A percentile compares a stretch with the other conserved stretches of the same genome.
These are phyloP conservation scores for Cordyceps pruinosa DNA, from an alignment of 2,329 filamentous ascomycete genomes.

Conservation along the genomic window DNA sequence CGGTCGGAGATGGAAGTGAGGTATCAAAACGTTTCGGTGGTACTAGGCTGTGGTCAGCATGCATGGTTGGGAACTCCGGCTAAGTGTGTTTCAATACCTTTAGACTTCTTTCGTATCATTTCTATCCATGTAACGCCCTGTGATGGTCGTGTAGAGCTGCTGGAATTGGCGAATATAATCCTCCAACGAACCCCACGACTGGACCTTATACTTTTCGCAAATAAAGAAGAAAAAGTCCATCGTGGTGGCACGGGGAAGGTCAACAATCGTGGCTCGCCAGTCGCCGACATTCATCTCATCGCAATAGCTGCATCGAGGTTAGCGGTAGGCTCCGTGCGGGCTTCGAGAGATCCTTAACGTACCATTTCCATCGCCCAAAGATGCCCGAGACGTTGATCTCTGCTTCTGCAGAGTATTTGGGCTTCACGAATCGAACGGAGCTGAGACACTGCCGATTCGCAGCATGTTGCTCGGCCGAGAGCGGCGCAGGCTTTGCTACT, in stretches of 20 bases:
- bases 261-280: conserved; percentile 16
- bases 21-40: conserved; percentile 18
- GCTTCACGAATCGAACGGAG: conserved; percentile 17
- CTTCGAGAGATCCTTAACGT: not conserved
- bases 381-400: conserved; percentile 20
- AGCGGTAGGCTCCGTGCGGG: conserved; percentile 4
- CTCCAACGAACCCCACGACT: not conserved
- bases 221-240: not conserved
- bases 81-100: conserved; percentile 17
- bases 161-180: conserved; percentile 23
- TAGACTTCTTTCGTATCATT: conserved; percentile 22
- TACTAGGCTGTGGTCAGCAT: conserved; percentile 17
- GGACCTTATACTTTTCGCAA: not conserved
- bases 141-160: conserved; percentile 21
- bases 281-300: conserved; percentile 17
- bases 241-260: conserved; percentile 14
- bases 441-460: conserved; percentile 15
- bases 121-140: conserved; percentile 18
- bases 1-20: conserved; percentile 17
- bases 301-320: conserved; percentile 17
- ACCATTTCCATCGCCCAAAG: conserved; percentile 19
- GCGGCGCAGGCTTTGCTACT: not conserved
- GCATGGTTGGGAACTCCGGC: not conserved
- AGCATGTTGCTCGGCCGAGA: conserved; percentile 18
- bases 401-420: conserved; percentile 17